Evolutionary conservation across 805 yeast species (phyloP), one percentile per base, ranked within the genome.

Genomic region (Monosporozyma aerobia): DNA sequence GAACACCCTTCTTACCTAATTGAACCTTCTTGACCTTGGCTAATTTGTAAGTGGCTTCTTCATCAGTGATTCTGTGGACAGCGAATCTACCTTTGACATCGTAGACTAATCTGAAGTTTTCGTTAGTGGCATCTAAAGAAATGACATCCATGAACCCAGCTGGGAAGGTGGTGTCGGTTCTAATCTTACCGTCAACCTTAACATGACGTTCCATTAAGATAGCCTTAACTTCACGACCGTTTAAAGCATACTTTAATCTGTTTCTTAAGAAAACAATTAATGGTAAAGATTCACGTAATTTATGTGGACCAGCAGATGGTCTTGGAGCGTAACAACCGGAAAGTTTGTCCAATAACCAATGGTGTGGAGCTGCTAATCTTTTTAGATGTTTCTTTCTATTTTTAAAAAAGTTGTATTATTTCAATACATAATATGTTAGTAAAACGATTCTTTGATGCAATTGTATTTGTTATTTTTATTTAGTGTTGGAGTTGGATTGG

Each of bases 311-410:
- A 69, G 96, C 85, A 62, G 97, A 90, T 74, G 98, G 96, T 82
- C 98, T 90, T 81, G 99, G 99, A 63, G 99, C 99, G 77, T 94
- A 94, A 73, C 88, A 82, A 76, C 99, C 99, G 74, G 97, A 87
- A 81, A 94, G 83, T 82, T 94, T 94, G 95, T 95, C 99, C 82
- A 94, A 88, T 95, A 94, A 87, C 99, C 99, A 94, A 86, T 94
- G 99, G 82, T 90, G 86, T 83, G 99, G 99, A 77, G 99, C 99
- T 77, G 98, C 97, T 79, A 92, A 86, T 86, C 98, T 90, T 85
- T 92, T 90, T 77, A 90, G 85, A 78, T 92, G 97, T 85, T 92
- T 90, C 90, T 90, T 87, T 47, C 45, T 43, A n/a, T 25, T 19
- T 11, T 23, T 23, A 43, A 43, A 43, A 22, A 43, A 11, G 25